Conservation (phyloP, 768 basidiomycete species). For the Pleurotus eryngii region DNA sequence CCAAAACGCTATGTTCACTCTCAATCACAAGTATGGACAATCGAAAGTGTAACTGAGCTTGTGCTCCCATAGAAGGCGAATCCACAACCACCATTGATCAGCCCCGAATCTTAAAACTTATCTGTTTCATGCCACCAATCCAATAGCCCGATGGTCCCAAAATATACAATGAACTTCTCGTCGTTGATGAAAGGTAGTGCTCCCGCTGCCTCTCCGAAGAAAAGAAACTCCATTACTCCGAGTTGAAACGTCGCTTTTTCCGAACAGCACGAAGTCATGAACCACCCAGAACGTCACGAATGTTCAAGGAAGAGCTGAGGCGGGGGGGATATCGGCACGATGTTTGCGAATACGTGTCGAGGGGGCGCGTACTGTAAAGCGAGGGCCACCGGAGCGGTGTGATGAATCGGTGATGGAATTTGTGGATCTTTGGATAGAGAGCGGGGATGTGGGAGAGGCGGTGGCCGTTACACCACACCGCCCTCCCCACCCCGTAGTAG, state of each 20-base stretch:
- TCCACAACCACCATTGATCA: no score
- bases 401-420: no score
- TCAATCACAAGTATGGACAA: no score
- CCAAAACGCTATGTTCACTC: no score
- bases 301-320: conserved; percentile 21
- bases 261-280: conserved; percentile 19
- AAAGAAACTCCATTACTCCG: conserved; percentile 26
- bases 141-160: conserved; percentile 22
- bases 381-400: no score
- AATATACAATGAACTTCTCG: conserved; percentile 22
- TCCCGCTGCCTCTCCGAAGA: conserved; percentile 19
- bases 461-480: no score
- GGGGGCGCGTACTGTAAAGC: no score
- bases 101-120: background rate
- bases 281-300: conserved; percentile 24
- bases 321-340: conserved; percentile 22
- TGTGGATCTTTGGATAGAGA: no score
- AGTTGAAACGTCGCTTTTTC: conserved; percentile 25
- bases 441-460: conserved; percentile 22
- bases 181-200: conserved; percentile 27
- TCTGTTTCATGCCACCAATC: conserved; percentile 12
- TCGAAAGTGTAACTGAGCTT: no score
- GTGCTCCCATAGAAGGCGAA: no score
- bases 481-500: no score
- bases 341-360: conserved; percentile 7